Percentiles rank a stretch among this genome's conserved stretches.
phyloP scores from a whole-genome alignment of 768 basidiomycete species.

The Nidularia pulvinata region DNA sequence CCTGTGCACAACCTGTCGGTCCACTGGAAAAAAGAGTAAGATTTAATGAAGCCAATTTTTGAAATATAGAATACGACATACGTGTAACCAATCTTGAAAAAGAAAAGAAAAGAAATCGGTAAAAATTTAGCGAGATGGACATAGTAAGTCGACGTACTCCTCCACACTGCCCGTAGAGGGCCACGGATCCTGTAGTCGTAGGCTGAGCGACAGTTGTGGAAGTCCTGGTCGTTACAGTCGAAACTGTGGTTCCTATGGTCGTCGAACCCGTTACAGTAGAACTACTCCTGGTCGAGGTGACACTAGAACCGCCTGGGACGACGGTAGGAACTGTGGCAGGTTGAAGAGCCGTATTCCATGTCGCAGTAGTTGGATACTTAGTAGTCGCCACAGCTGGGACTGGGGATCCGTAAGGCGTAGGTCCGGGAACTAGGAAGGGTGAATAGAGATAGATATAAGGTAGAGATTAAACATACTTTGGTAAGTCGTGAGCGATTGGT shows the following conservation, averaged over 20 bases:
- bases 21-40: not conserved
- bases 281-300: constrained; percentile 11
- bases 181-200: constrained; percentile 5
- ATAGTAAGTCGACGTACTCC: constrained; percentile 5
- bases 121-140: not conserved
- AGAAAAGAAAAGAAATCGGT: not conserved
- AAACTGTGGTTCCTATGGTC: not conserved
- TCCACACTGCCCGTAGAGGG: constrained; percentile 18
- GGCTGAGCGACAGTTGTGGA: constrained; percentile 5
- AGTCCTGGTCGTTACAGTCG: constrained; percentile 26
- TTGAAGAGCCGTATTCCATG: constrained; percentile 48
- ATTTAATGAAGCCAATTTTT: not conserved
- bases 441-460: not conserved
- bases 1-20: constrained; percentile 2
- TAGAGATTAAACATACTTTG: constrained; percentile 21
- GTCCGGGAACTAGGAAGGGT: constrained; percentile 42
- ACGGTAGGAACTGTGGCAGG: constrained; percentile 36
- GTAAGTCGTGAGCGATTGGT: constrained; percentile 37
- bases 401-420: constrained; percentile 38
- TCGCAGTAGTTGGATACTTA: constrained; percentile 43
- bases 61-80: not conserved
- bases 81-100: not conserved
- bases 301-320: constrained; percentile 6
- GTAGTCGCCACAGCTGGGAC: constrained; percentile 39
- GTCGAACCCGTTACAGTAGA: constrained; percentile 1